phyloP scores from a whole-genome alignment of 768 basidiomycete species.

The Lactifluus pinguis region DNA sequence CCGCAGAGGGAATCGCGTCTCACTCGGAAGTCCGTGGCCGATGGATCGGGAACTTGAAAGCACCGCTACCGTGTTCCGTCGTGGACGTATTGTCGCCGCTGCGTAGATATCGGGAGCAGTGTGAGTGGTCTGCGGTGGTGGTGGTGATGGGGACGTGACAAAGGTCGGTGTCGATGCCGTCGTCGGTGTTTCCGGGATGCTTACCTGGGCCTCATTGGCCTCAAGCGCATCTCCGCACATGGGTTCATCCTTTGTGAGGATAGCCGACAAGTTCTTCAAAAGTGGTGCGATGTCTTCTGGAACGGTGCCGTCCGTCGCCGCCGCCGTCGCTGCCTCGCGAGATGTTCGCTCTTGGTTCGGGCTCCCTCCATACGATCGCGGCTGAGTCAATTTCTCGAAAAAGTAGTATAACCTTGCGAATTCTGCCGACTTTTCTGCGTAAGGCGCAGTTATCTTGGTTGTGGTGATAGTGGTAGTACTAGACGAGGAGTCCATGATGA shows the following conservation, averaged over 20 bases:
- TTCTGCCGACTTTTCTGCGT: constrained; percentile 14
- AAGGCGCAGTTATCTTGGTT: background rate
- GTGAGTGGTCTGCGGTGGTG: background rate
- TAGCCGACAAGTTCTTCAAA: constrained; percentile 12
- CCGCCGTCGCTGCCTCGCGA: background rate
- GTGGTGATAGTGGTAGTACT: background rate
- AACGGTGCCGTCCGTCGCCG: background rate
- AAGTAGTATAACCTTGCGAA: constrained; percentile 19
- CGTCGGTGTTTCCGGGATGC: constrained; percentile 8
- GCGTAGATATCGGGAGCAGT: background rate
- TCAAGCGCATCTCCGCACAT: background rate
- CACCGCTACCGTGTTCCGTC: constrained; percentile 16
- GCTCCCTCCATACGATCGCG: constrained; percentile 1
- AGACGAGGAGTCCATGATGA: background rate
- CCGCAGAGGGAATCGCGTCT: constrained; percentile 11
- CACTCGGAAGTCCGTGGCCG: background rate
- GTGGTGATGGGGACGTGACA: background rate
- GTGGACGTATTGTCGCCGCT: constrained; percentile 1
- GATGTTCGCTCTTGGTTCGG: background rate
- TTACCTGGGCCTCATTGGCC: background rate
- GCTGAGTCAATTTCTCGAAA: constrained; percentile 18
- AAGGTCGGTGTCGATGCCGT: constrained; percentile 11
- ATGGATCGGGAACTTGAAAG: background rate
- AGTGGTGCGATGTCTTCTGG: constrained; percentile 20
- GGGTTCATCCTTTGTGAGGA: constrained; percentile 13